Conservation (phyloP, 305 asterid species). For the Plantago coronopus region DNA sequence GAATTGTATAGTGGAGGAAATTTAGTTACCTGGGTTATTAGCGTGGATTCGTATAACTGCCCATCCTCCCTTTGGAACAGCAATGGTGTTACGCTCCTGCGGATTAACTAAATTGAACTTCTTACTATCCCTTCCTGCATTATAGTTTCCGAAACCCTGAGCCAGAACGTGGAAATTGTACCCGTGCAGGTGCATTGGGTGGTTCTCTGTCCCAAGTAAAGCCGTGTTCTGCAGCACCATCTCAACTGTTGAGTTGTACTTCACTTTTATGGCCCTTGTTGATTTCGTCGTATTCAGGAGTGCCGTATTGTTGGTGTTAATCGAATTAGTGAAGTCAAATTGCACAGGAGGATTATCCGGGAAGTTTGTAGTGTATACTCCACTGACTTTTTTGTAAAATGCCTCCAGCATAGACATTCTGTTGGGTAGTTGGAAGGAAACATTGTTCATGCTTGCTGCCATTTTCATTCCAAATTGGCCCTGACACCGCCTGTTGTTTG, state of each 20-base stretch:
- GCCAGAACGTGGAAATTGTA: constrained; percentile 37
- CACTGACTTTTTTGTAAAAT: constrained; percentile 30
- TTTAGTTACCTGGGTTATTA: constrained; percentile 29
- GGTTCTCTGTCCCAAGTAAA: constrained; percentile 36
- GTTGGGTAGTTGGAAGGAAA: constrained; percentile 43
- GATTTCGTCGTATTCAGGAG: constrained; percentile 41
- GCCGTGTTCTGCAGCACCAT: constrained; percentile 35
- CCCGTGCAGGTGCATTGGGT: too few relatives aligned
- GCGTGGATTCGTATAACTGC: constrained; percentile 30
- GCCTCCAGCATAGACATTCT: constrained; percentile 52
- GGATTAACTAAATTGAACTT: too few relatives aligned
- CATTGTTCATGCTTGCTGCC: constrained; percentile 65
- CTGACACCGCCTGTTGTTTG: constrained; percentile 31
- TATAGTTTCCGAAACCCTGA: constrained; percentile 36
- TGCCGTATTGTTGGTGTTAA: constrained; percentile 21
- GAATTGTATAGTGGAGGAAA: neutral
- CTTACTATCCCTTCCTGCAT: constrained; percentile 25
- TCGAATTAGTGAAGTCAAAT: constrained; percentile 47
- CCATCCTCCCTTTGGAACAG: constrained; percentile 40
- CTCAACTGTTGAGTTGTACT: constrained; percentile 32
- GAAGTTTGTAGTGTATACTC: constrained; percentile 55
- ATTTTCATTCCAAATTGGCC: constrained; percentile 40
- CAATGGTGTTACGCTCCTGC: constrained; percentile 38
- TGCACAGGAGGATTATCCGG: constrained; percentile 40
- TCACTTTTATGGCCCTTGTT: constrained; percentile 31